These are phyloP conservation scores for Neocucurbitaria cava DNA, from an alignment of 2,329 filamentous ascomycete genomes.

Conservation along the genomic window DNA sequence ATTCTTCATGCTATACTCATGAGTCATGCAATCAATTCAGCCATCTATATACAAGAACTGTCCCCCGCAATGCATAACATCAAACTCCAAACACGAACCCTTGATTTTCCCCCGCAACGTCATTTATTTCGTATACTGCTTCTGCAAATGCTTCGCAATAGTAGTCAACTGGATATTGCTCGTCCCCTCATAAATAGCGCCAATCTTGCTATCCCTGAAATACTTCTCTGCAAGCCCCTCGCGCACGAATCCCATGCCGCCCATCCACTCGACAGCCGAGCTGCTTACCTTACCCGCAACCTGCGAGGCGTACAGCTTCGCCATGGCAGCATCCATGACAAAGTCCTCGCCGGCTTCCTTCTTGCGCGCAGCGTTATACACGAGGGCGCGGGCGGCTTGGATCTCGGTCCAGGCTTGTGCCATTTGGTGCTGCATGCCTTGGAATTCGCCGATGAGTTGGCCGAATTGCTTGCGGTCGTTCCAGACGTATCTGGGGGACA, in stretches of 20 bases:
- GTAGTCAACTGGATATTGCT: conserved; percentile 76
- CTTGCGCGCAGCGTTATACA: conserved; percentile 95
- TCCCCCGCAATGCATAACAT: not conserved
- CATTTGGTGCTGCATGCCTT: conserved; percentile 99
- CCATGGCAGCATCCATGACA: conserved; percentile 95
- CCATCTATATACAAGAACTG: not conserved
- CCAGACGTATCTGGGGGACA: conserved; percentile 80
- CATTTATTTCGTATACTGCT: conserved; percentile 66
- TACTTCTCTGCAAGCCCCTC: conserved; percentile 98
- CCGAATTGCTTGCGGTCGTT: conserved; percentile 99
- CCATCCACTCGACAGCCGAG: conserved; percentile 97
- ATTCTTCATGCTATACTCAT: too few relatives aligned
- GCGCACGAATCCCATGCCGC: conserved; percentile 97
- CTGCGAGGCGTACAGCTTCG: conserved; percentile 93
- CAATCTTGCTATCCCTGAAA: conserved; percentile 98
- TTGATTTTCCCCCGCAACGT: too few relatives aligned
- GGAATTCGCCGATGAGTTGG: conserved; percentile 91
- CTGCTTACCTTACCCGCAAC: conserved; percentile 87
- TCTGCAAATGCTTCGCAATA: conserved; percentile 74
- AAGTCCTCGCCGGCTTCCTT: conserved; percentile 98
- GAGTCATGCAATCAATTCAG: not conserved
- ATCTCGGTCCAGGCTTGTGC: conserved; percentile 97
- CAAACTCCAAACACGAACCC: not conserved
- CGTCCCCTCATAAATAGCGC: conserved; percentile 94
- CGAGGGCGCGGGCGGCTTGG: conserved; percentile 84